Evolutionary conservation across 805 yeast species (phyloP).

Genomic region (Hanseniaspora vineae): DNA sequence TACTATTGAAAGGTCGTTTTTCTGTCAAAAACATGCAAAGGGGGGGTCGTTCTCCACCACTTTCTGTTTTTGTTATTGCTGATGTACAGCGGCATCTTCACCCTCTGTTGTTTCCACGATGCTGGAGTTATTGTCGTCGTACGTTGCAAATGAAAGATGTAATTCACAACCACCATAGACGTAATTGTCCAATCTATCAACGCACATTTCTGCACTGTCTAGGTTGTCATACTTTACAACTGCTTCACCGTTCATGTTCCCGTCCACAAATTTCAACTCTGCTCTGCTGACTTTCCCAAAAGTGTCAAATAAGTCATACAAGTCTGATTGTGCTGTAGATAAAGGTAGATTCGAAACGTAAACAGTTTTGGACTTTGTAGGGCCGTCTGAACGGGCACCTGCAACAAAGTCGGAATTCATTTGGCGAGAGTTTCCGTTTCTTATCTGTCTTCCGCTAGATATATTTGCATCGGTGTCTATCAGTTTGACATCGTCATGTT

Average conservation of each 20-base stretch:
- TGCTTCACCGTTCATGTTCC: constrained; percentile 73
- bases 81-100: too few relatives aligned
- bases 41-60: too few relatives aligned
- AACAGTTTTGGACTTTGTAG: constrained; percentile 42
- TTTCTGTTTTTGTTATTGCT: background rate
- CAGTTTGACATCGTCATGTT: background rate
- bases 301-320: constrained; percentile 74
- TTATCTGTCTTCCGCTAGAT: background rate
- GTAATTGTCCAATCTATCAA: constrained; percentile 63
- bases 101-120: too few relatives aligned
- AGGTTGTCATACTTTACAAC: constrained; percentile 61
- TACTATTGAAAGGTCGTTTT: too few relatives aligned
- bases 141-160: constrained; percentile 52
- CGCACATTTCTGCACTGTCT: constrained; percentile 62
- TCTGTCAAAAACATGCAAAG: too few relatives aligned
- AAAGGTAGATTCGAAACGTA: constrained; percentile 74
- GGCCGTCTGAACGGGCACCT: constrained; percentile 49
- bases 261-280: constrained; percentile 52
- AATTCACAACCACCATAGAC: constrained; percentile 74
- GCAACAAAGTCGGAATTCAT: constrained; percentile 41
- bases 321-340: constrained; percentile 77
- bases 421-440: background rate
- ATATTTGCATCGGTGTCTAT: too few relatives aligned
- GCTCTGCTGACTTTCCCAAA: constrained; percentile 67
- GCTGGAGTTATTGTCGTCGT: background rate